phyloP scores from a whole-genome alignment of 352 stramenopile genomes.

The Phytophthora megakarya region DNA sequence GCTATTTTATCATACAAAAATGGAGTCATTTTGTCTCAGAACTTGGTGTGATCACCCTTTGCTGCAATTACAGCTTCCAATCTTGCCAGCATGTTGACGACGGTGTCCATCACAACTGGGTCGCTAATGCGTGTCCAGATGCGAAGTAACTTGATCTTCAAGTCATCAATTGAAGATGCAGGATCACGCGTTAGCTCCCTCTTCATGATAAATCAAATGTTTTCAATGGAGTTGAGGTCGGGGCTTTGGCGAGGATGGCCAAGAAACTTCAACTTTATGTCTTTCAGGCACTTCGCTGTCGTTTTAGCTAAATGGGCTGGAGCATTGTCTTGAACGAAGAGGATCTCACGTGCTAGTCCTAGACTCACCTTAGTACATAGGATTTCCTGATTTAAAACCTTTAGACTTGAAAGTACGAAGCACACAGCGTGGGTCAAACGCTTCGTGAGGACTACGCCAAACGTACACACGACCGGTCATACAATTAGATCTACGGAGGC shows the following conservation, averaged over 20 bases:
- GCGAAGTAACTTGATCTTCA: too few species aligned
- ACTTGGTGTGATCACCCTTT: too few species aligned
- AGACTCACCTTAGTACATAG: neutral
- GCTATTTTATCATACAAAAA: too few species aligned
- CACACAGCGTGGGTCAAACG: neutral
- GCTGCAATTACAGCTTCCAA: too few species aligned
- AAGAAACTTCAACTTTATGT: conserved; percentile 4
- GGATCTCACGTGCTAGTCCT: neutral
- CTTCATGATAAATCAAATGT: conserved; percentile 8
- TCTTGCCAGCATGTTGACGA: too few species aligned
- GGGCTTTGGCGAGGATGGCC: conserved; percentile 8
- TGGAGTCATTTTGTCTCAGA: too few species aligned
- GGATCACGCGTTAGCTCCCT: too few species aligned
- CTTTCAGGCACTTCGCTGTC: neutral
- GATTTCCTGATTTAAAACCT: neutral
- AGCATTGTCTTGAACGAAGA: conserved; percentile 13
- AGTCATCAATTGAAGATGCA: too few species aligned
- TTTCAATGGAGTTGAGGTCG: conserved; percentile 18
- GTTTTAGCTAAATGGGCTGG: conserved; percentile 2
- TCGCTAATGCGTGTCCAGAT: too few species aligned
- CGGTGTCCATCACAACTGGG: too few species aligned
- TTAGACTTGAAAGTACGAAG: neutral
- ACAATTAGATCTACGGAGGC: neutral
- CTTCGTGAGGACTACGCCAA: conserved; percentile 1
- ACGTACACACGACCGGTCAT: conserved; percentile 4